Conservation (phyloP, 192 early-diverging fungal species). For the Allomyces macrogynus region DNA sequence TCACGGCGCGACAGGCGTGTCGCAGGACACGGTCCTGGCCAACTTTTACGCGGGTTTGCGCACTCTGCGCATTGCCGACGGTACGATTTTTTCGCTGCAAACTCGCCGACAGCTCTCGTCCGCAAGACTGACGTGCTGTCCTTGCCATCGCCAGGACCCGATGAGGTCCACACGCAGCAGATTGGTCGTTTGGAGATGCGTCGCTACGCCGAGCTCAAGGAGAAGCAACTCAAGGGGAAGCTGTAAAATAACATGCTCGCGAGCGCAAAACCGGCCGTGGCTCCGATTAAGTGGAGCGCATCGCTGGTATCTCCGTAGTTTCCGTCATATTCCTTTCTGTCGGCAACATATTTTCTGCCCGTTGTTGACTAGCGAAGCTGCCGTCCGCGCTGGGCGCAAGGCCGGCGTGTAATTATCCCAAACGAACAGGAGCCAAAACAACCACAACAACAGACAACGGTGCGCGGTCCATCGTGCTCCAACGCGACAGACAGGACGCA, state of each 20-base stretch:
- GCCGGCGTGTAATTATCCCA: too few species aligned
- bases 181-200: conserved; percentile 57
- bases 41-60: conserved; percentile 58
- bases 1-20: conserved; percentile 74
- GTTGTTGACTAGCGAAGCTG: too few species aligned
- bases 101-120: neutral
- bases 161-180: conserved; percentile 76
- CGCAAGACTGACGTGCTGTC: neutral
- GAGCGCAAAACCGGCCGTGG: too few species aligned
- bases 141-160: conserved; percentile 30
- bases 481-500: too few species aligned
- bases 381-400: too few species aligned
- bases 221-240: conserved; percentile 2
- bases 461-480: too few species aligned
- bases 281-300: too few species aligned
- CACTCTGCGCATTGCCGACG: conserved; percentile 80
- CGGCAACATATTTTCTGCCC: too few species aligned
- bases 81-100: conserved; percentile 14
- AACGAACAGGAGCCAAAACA: too few species aligned
- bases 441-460: too few species aligned
- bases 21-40: conserved; percentile 65
- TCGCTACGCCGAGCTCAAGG: conserved; percentile 20
- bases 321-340: too few species aligned
- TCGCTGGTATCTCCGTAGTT: too few species aligned
- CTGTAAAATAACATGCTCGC: neutral